Conservation (phyloP, 2,329 filamentous ascomycete genomes). For the Metarhizium guizhouense region DNA sequence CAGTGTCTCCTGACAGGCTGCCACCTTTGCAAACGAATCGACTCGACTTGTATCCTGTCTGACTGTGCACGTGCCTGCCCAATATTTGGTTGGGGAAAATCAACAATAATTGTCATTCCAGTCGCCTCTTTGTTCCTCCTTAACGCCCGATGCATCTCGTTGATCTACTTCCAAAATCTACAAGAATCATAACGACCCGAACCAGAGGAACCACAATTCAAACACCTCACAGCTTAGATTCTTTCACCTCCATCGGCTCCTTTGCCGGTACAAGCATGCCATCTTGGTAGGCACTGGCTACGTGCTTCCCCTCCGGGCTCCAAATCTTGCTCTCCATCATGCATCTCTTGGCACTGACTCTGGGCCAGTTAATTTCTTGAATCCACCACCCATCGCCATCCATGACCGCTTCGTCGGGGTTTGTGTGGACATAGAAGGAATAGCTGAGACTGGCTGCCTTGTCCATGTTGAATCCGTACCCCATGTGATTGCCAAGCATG, state of each 20-base stretch:
- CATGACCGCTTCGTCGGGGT: slow-evolving; percentile 40
- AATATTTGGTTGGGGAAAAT: neutral
- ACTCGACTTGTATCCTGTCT: too few relatives aligned
- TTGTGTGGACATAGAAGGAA: slow-evolving; percentile 43
- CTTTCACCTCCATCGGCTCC: slow-evolving; percentile 11
- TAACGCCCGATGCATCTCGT: neutral
- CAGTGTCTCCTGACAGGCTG: neutral
- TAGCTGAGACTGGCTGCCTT: slow-evolving; percentile 39
- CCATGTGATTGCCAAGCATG: slow-evolving; percentile 40
- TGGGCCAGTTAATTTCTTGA: slow-evolving; percentile 41
- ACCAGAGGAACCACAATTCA: neutral
- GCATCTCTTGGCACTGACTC: slow-evolving; percentile 35
- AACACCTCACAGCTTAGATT: slow-evolving; percentile 15
- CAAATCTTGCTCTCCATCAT: slow-evolving; percentile 42
- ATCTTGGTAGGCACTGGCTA: slow-evolving; percentile 47
- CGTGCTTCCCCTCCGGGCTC: slow-evolving; percentile 43
- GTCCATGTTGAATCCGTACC: slow-evolving; percentile 32
- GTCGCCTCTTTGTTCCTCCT: neutral
- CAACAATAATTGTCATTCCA: neutral
- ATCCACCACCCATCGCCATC: slow-evolving; percentile 41
- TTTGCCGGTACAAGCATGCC: slow-evolving; percentile 29
- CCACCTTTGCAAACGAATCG: neutral
- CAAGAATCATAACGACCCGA: neutral
- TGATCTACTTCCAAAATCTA: neutral
- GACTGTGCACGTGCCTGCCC: too few relatives aligned